Evolutionary conservation across 208 protist species (phyloP), one percentile per base, ranked within the genome.

Genomic region (Leishmania guyanensis): DNA sequence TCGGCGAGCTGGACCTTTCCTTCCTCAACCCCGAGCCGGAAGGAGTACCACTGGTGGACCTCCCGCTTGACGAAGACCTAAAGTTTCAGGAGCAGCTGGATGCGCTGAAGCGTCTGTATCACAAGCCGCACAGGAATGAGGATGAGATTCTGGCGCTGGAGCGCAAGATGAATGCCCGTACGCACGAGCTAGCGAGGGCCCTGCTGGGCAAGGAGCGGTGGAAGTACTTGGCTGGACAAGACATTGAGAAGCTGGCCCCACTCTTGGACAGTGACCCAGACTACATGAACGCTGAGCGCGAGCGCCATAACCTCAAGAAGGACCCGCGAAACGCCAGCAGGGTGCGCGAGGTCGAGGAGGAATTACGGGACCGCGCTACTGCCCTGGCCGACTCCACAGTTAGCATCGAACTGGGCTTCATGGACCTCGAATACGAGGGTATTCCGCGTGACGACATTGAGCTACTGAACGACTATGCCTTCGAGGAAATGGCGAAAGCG

Each of bases 381-480:
- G 79, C 82, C 39, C 83, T 93, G 68, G 79, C 82, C 26, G 86
- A 93, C 58, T n/a, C 82, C 6, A 80, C 72, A 26, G 56, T 76
- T 46, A 75, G 74, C 36, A 70, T 72, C n/a, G 86, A 94, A 60
- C 84, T 92, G 53, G 85, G 73, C 80, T 92, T 92, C 84, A 85
- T 94, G 39, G 90, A 92, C 51, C 81, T 86, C 51, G 88, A 95
- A 83, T 91, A 92, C 80, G 89, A 93, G 65, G 91, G 90, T n/a
- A 93, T 95, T 75, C 92, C 91, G 20, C 87, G 79, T 22, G 85
- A 78, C 65, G 88, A 93, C 80, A 83, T 95, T 26, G 75, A 91
- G 36, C 78, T 94, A 36, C 86, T 89, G 78, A 82, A 81, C 39
- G 90, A 97, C 76, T 60, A 84, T 29, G 76, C 60, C 36, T 95